Evolutionary conservation across 192 early-diverging fungal species (phyloP).

Genomic region (Coemansia sp.): DNA sequence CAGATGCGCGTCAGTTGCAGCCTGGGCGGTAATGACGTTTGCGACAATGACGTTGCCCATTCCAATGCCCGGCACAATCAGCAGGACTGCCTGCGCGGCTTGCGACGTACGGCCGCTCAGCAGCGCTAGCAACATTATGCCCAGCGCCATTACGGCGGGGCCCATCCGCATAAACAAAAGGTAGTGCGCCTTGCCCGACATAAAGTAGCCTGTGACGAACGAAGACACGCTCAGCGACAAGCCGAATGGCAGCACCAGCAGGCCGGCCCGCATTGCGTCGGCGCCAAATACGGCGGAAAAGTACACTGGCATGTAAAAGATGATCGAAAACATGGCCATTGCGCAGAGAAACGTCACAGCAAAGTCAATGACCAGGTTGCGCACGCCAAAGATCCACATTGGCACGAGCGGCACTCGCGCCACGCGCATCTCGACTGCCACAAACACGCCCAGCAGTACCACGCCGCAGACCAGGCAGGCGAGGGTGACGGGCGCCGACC

Average conservation of each 20-base stretch:
- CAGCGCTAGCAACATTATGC: slow-evolving; percentile 62
- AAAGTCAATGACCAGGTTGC: slow-evolving; percentile 46
- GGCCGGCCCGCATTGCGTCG: slow-evolving; percentile 73
- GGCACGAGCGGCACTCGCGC: slow-evolving; percentile 65
- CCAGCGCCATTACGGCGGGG: slow-evolving; percentile 63
- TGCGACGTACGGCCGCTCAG: slow-evolving; percentile 54
- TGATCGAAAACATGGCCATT: slow-evolving; percentile 54
- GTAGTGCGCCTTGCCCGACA: slow-evolving; percentile 64
- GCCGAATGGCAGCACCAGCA: slow-evolving; percentile 80
- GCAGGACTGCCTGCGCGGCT: slow-evolving; percentile 59
- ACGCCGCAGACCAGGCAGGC: slow-evolving; percentile 45
- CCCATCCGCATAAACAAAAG: slow-evolving; percentile 70
- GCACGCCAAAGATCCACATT: slow-evolving; percentile 62
- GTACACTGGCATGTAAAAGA: slow-evolving; percentile 70
- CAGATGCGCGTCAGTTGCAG: slow-evolving; percentile 60
- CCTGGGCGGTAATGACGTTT: slow-evolving; percentile 73
- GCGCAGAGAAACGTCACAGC: slow-evolving; percentile 43
- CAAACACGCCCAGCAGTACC: slow-evolving; percentile 56
- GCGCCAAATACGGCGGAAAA: slow-evolving; percentile 76
- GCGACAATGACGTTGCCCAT: slow-evolving; percentile 77
- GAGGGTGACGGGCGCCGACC: slow-evolving; percentile 60
- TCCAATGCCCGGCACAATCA: slow-evolving; percentile 75
- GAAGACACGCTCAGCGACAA: slow-evolving; percentile 68
- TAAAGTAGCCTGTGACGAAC: slow-evolving; percentile 69
- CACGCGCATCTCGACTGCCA: slow-evolving; percentile 63